Evolutionary conservation across 2,329 filamentous ascomycete genomes (phyloP).

Genomic region (Aspergillus sp.): DNA sequence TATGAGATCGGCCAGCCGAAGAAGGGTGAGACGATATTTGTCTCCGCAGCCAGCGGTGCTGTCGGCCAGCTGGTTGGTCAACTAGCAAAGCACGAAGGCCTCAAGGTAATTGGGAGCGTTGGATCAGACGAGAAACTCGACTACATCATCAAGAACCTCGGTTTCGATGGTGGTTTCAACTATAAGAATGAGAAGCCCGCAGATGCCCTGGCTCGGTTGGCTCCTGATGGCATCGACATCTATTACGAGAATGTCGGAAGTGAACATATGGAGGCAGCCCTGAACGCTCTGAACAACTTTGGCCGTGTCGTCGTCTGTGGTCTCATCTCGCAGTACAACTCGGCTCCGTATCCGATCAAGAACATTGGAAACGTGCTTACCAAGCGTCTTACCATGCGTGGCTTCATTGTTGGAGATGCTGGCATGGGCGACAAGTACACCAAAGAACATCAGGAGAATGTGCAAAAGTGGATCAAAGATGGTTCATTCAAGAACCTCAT

Average conservation of each 20-base stretch:
- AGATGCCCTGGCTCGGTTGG: constrained; percentile 71
- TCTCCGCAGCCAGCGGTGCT: constrained; percentile 78
- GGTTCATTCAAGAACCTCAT: constrained; percentile 74
- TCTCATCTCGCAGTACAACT: constrained; percentile 81
- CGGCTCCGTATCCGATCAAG: constrained; percentile 67
- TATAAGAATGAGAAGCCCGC: constrained; percentile 80
- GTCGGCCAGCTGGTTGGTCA: constrained; percentile 85
- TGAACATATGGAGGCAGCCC: constrained; percentile 71
- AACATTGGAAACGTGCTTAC: constrained; percentile 68
- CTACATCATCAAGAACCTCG: constrained; percentile 71
- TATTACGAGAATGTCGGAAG: constrained; percentile 83
- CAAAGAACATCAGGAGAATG: constrained; percentile 74
- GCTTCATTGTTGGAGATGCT: constrained; percentile 73
- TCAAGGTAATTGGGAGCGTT: constrained; percentile 79
- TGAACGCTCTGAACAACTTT: constrained; percentile 65
- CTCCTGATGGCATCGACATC: constrained; percentile 79
- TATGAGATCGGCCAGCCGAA: constrained; percentile 76
- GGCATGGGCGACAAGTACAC: constrained; percentile 69
- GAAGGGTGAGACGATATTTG: constrained; percentile 80
- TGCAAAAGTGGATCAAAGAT: constrained; percentile 76
- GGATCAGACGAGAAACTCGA: constrained; percentile 80
- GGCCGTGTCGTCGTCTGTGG: constrained; percentile 69
- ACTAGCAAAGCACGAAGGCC: constrained; percentile 78
- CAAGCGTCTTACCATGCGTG: constrained; percentile 70
- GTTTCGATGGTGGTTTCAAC: constrained; percentile 78